Conservation (phyloP, 768 basidiomycete species). For the Clavaria fumosa region DNA sequence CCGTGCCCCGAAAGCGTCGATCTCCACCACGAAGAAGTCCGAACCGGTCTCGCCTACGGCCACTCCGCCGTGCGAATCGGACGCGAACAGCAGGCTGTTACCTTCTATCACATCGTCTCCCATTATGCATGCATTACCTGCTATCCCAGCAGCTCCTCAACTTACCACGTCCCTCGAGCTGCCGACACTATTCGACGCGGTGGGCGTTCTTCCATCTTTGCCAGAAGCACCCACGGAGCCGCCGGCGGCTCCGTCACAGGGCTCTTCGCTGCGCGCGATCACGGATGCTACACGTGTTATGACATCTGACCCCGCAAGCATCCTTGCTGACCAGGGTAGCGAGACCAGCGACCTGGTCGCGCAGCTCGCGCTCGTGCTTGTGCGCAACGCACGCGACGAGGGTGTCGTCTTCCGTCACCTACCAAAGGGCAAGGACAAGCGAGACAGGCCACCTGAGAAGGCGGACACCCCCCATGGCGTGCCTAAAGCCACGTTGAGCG, state of each 20-base stretch:
- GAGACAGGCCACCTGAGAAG: constrained; percentile 15
- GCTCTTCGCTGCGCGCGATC: constrained; percentile 58
- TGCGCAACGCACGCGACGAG: constrained; percentile 53
- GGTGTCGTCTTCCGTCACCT: constrained; percentile 33
- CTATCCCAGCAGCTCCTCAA: constrained; percentile 28
- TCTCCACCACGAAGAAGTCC: constrained; percentile 9
- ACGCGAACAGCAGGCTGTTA: not conserved
- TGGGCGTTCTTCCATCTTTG: constrained; percentile 9
- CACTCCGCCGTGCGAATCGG: not conserved
- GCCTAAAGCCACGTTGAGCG: constrained; percentile 29
- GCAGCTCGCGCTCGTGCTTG: constrained; percentile 48
- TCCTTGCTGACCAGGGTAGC: constrained; percentile 54
- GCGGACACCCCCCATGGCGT: constrained; percentile 15
- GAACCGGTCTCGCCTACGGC: constrained; percentile 8
- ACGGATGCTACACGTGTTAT: constrained; percentile 77
- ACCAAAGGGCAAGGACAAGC: constrained; percentile 28
- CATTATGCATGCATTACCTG: constrained; percentile 23
- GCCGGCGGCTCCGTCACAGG: constrained; percentile 29
- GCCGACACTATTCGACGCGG: constrained; percentile 11
- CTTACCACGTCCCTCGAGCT: constrained; percentile 28
- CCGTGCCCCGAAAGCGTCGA: constrained; percentile 35
- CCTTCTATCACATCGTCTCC: constrained; percentile 25
- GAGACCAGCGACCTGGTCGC: constrained; percentile 50
- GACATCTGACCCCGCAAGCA: constrained; percentile 61
- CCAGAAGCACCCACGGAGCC: constrained; percentile 16